Base-by-base conservation (phyloP, 2,329 filamentous ascomycete genomes). In the Cladosporium oxysporum region DNA sequence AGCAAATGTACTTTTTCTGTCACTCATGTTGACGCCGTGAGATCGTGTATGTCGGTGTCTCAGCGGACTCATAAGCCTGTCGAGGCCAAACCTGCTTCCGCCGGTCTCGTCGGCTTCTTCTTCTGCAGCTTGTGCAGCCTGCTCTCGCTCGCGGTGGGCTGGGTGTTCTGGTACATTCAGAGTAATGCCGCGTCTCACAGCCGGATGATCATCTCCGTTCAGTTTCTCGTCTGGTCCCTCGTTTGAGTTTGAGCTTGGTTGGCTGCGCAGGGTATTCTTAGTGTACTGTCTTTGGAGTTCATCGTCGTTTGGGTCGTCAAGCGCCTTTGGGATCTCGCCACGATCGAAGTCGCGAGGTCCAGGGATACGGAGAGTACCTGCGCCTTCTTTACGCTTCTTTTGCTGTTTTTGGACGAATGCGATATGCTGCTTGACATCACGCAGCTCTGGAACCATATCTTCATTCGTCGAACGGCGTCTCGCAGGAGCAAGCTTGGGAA, bases 261-360 rank as follows among this genome's bases (percentile, higher is more conserved):
- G 26, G 58, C 66, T 58, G 50, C 66, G 66, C 16, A 68, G 50
- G 1, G 71, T 74, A 23, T 75, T 71, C 11, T 69, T 68, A 5
- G 75, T 77, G 41, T 72, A 69, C 5, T 71, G 66, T 10, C 72
- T 71, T 14, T 68, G 44, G 3, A 75, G 67, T 21, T 71, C 67
- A 33, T 78, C 74, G 23, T 76, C 75, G 35, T 81, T 79, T 6
- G 80, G 78, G 41, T 83, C 80, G 10, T 83, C 82, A 16, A 91
- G 75, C 23, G 83, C 79, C 70, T 88, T 80, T 3, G 93, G 93
- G 11, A 88, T 83, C 67, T 92, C 84, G 29, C 94, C 95, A 60
- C 88, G 87, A 72, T 99, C 95, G 58, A 90, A 93, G 74, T 98
- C 95, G 71, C 93, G 85, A 0, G 95, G 95, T 23, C 93, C 93